phyloP scores from a whole-genome alignment of 2,329 filamentous ascomycete species.

The Ceratocystiopsis sp. region DNA sequence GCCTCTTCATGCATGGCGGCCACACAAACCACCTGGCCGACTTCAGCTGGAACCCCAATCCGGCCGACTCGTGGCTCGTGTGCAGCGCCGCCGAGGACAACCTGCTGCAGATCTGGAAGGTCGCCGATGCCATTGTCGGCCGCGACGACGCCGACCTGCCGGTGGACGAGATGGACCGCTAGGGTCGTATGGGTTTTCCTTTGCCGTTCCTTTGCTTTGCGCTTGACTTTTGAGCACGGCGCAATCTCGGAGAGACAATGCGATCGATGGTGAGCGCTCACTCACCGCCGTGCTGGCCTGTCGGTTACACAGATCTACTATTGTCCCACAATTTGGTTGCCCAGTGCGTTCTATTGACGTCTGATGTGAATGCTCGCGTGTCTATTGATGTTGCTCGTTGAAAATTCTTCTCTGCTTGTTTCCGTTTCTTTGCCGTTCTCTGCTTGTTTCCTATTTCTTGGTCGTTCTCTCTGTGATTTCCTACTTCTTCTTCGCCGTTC shows the following conservation, averaged over 20 bases:
- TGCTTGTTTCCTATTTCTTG: not conserved
- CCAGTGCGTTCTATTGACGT: too few relatives aligned
- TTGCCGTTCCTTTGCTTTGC: not conserved
- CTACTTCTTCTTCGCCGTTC: not conserved
- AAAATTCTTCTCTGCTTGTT: not conserved
- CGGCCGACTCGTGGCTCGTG: constrained; percentile 90
- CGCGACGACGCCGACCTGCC: constrained; percentile 60
- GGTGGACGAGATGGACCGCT: constrained; percentile 58
- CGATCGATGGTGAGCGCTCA: too few relatives aligned
- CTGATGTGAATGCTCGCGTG: too few relatives aligned
- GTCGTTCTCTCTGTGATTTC: too few relatives aligned
- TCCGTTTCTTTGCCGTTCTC: not conserved
- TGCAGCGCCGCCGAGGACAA: constrained; percentile 95
- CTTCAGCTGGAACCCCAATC: constrained; percentile 93
- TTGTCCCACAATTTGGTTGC: too few relatives aligned
- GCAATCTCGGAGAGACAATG: not conserved
- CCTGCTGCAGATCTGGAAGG: constrained; percentile 86
- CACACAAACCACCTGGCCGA: constrained; percentile 95
- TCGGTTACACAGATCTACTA: too few relatives aligned
- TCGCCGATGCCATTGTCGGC: constrained; percentile 64
- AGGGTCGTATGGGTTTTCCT: constrained; percentile 10
- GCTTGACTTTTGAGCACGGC: not conserved
- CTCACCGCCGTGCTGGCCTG: too few relatives aligned
- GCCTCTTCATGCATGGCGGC: constrained; percentile 94
- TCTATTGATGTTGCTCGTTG: too few relatives aligned